These are phyloP conservation scores for Pseudogymnoascus sp. DNA, from an alignment of 2,329 filamentous ascomycete species.

Conservation along the genomic window DNA sequence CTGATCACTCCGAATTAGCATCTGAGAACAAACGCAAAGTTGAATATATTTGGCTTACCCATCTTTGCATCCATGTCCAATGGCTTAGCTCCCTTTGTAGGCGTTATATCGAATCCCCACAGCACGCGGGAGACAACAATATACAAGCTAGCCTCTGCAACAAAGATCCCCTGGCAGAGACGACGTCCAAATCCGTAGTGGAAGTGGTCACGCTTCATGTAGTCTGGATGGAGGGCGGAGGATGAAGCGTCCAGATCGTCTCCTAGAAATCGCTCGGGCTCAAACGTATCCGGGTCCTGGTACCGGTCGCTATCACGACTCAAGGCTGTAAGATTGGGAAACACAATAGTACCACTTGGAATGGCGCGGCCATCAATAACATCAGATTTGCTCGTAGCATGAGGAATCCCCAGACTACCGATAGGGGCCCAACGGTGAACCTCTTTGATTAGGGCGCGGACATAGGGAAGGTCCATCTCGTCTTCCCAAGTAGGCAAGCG, in stretches of 20 bases:
- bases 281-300: slow-evolving; percentile 35
- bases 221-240: slow-evolving; percentile 30
- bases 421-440: slow-evolving; percentile 40
- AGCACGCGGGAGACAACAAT: slow-evolving; percentile 38
- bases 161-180: slow-evolving; percentile 50
- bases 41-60: too few species aligned
- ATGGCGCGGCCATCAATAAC: slow-evolving; percentile 40
- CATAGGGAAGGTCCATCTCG: slow-evolving; percentile 38
- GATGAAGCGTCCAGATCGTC: slow-evolving; percentile 22
- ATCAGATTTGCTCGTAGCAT: slow-evolving; percentile 37
- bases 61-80: too few species aligned
- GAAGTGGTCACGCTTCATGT: slow-evolving; percentile 43
- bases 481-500: slow-evolving; percentile 34
- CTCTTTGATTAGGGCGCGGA: slow-evolving; percentile 40
- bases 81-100: slow-evolving; percentile 15
- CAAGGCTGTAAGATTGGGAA: slow-evolving; percentile 35
- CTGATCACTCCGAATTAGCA: too few species aligned
- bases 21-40: too few species aligned
- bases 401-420: slow-evolving; percentile 33
- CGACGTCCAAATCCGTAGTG: slow-evolving; percentile 49
- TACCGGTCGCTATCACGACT: slow-evolving; percentile 39
- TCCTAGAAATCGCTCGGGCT: slow-evolving; percentile 33
- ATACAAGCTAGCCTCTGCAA: slow-evolving; percentile 43
- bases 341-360: slow-evolving; percentile 37
- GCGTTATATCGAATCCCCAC: slow-evolving; percentile 18